A percentile compares a stretch with the other conserved stretches of the same genome.
These are phyloP conservation scores for Diaporthe velutina DNA, from an alignment of 2,329 filamentous ascomycete species.

Conservation along the genomic window DNA sequence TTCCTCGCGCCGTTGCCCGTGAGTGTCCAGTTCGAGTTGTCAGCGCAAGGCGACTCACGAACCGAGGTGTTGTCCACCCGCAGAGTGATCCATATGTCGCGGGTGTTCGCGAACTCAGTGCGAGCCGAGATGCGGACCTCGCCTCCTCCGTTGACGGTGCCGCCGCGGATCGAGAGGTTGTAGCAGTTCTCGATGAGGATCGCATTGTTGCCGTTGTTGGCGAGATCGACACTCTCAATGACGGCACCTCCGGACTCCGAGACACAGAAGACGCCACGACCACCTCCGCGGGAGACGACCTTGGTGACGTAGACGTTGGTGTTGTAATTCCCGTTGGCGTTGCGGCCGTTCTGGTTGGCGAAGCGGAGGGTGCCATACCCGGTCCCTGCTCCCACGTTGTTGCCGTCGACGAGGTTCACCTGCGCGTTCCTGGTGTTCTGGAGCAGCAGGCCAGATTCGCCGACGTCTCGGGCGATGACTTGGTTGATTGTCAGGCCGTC, in stretches of 20 bases:
- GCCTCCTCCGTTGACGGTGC: slow-evolving; percentile 66
- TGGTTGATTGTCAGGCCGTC: slow-evolving; percentile 63
- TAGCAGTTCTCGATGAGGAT: slow-evolving; percentile 73
- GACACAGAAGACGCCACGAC: slow-evolving; percentile 70
- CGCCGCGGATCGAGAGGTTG: slow-evolving; percentile 63
- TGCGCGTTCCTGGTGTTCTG: slow-evolving; percentile 65
- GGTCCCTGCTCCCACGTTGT: slow-evolving; percentile 64
- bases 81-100: slow-evolving; percentile 63
- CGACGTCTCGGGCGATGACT: slow-evolving; percentile 66
- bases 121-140: slow-evolving; percentile 67
- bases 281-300: slow-evolving; percentile 68
- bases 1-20: slow-evolving; percentile 57
- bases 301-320: slow-evolving; percentile 66
- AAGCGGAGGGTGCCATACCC: slow-evolving; percentile 70
- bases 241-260: slow-evolving; percentile 66
- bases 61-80: slow-evolving; percentile 64
- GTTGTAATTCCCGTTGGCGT: slow-evolving; percentile 59
- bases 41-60: slow-evolving; percentile 66
- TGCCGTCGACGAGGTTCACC: slow-evolving; percentile 67
- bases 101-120: slow-evolving; percentile 65
- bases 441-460: slow-evolving; percentile 68
- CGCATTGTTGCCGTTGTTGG: slow-evolving; percentile 67
- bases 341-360: slow-evolving; percentile 58
- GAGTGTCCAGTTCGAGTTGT: slow-evolving; percentile 64
- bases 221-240: slow-evolving; percentile 63